Conservation (phyloP, 495 filamentous ascomycete species). For the Thozetella sp. region DNA sequence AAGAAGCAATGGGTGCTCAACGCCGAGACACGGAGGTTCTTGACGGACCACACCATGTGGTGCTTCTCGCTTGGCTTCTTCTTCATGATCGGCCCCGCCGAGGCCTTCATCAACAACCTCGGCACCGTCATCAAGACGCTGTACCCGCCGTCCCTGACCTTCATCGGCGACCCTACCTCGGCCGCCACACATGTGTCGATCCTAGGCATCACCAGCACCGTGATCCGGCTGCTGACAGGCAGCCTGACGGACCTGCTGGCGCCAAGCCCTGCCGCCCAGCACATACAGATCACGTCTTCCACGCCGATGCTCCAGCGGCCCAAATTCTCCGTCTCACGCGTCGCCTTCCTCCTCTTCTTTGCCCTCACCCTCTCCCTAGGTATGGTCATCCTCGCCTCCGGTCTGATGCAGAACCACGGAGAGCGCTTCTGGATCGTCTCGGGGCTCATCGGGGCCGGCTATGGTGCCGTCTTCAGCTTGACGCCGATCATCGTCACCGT, state of each 20-base stretch:
- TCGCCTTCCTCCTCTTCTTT: slow-evolving; percentile 76
- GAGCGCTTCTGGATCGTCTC: slow-evolving; percentile 80
- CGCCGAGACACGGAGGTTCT: slow-evolving; percentile 79
- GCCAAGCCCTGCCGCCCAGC: slow-evolving; percentile 52
- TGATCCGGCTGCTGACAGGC: slow-evolving; percentile 82
- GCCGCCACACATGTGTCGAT: slow-evolving; percentile 92
- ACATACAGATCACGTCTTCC: slow-evolving; percentile 36
- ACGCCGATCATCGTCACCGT: slow-evolving; percentile 89
- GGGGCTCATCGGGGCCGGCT: slow-evolving; percentile 81
- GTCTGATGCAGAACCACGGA: slow-evolving; percentile 64
- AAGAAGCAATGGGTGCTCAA: slow-evolving; percentile 89
- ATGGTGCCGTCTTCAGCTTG: slow-evolving; percentile 88
- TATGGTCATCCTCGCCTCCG: slow-evolving; percentile 73
- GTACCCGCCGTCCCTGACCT: slow-evolving; percentile 59
- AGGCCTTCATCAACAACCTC: slow-evolving; percentile 97
- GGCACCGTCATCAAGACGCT: slow-evolving; percentile 91
- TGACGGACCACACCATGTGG: slow-evolving; percentile 94
- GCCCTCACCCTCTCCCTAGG: slow-evolving; percentile 77
- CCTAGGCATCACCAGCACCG: slow-evolving; percentile 86
- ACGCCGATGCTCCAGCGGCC: slow-evolving; percentile 22
- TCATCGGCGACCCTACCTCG: slow-evolving; percentile 52
- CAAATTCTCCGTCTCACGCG: slow-evolving; percentile 68
- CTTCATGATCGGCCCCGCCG: slow-evolving; percentile 89
- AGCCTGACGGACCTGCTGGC: slow-evolving; percentile 87
- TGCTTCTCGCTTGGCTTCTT: slow-evolving; percentile 89